Percentiles rank a stretch among this genome's conserved stretches.
Evolutionary conservation across 768 basidiomycete species (phyloP).

Genomic region (Paxillus rubicundulus): DNA sequence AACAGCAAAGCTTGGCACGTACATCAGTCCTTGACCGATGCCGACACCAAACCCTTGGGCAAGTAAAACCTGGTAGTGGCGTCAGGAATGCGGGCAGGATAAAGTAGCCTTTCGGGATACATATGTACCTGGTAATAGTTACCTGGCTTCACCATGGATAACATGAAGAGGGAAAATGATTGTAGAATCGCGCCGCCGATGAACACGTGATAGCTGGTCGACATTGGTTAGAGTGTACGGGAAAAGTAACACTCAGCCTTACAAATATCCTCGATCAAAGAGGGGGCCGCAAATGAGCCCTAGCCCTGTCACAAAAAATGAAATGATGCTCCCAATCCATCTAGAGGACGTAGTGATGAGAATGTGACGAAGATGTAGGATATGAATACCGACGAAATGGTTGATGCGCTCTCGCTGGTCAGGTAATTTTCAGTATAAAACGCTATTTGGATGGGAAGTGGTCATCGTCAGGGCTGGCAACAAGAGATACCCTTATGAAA

Average conservation of each 20-base stretch:
- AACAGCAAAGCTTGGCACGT: conserved; percentile 42
- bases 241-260: too few species aligned
- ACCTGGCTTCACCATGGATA: conserved; percentile 35
- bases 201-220: conserved; percentile 2
- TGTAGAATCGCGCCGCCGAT: conserved; percentile 27
- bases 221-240: too few species aligned
- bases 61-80: conserved; percentile 37
- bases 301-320: conserved; percentile 37
- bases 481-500: not conserved
- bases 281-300: conserved; percentile 44
- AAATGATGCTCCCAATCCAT: conserved; percentile 49
- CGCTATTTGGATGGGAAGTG: conserved; percentile 5
- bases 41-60: conserved; percentile 44
- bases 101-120: not conserved
- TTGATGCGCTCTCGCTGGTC: conserved; percentile 19
- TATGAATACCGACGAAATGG: conserved; percentile 3
- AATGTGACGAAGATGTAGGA: too few species aligned
- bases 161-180: conserved; percentile 35
- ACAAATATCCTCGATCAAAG: conserved; percentile 56
- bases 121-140: conserved; percentile 35
- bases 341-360: conserved; percentile 9
- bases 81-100: not conserved
- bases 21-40: conserved; percentile 43
- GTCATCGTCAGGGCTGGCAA: not conserved
- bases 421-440: conserved; percentile 23